Base-by-base conservation (phyloP, 108 stramenopile genomes). In the Chaetoceros tenuissimus region DNA sequence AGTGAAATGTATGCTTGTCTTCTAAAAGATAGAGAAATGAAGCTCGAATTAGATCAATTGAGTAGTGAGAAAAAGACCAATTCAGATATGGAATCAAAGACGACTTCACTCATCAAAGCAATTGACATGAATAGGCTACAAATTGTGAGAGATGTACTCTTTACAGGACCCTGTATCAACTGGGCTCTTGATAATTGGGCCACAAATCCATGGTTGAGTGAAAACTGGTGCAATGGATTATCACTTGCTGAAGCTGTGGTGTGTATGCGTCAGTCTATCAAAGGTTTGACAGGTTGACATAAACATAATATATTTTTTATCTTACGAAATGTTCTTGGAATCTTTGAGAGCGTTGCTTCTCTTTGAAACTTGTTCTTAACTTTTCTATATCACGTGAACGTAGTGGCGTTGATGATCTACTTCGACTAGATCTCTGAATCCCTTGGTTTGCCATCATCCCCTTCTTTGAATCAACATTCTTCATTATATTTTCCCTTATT, bases 151-250 rank as follows among this genome's bases (percentile, higher is more conserved):
- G 72, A 70, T 61, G 52, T 74, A 13, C 43, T 87, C 47, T 91
- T 80, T 63, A 50, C 71, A 26, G 57, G 83, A 2, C 89, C 89
- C 28, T 69, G 73, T 24, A 60, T 85, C 47, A 66, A 82, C 58
- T 91, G 89, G 89, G 79, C 80, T 10, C 46, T 85, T n/a, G 76
- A 80, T 5, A 78, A 84, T 2, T 91, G 82, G 82, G 89, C 84
- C 53, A 78, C 79, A 17, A 48, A 87, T 46, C 85, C 85, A 8
- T 66, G 70, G 68, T 59, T 91, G 24, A 53, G 67, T 25, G 68
- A 79, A 24, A 46, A 30, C 24, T 19, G 57, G 17, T 63, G 77
- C 26, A 87, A 87, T 66, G 73, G 75, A 53, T 64, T 91, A 40
- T 78, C 72, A 64, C 74, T 77, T 69, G 59, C 73, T 2, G 89